A percentile compares a stretch with the other conserved stretches of the same genome.
These are phyloP conservation scores for Elaphomyces granulatus DNA, from an alignment of 495 filamentous ascomycete species.

Conservation along the genomic window DNA sequence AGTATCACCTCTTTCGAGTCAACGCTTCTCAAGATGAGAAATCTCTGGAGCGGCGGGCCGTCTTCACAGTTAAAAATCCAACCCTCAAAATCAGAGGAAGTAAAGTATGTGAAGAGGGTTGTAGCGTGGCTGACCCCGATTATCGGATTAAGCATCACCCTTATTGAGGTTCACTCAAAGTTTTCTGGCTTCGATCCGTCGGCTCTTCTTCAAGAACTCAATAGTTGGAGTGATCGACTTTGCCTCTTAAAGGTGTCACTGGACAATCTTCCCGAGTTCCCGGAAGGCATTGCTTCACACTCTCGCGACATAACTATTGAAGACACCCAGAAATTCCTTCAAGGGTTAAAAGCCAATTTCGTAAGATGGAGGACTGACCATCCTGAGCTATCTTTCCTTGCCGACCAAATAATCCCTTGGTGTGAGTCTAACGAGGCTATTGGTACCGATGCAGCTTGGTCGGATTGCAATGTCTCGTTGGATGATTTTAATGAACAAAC, in stretches of 20 bases:
- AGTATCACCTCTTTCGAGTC: conserved; percentile 23
- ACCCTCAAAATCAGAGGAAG: conserved; percentile 10
- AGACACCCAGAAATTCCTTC: conserved; percentile 27
- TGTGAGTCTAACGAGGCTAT: conserved; percentile 11
- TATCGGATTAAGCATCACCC: conserved; percentile 25
- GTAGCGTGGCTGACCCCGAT: conserved; percentile 39
- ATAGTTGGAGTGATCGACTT: conserved; percentile 36
- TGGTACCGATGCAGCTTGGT: background rate
- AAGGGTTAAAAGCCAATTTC: conserved; percentile 31
- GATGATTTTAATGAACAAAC: conserved; percentile 40
- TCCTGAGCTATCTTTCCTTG: conserved; percentile 46
- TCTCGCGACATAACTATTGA: conserved; percentile 26
- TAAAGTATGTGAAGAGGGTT: conserved; percentile 11
- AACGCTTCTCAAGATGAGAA: conserved; percentile 23
- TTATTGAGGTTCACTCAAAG: conserved; percentile 45
- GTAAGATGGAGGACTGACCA: conserved; percentile 26
- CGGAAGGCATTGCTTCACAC: conserved; percentile 36
- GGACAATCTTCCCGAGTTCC: conserved; percentile 37
- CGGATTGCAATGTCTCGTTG: conserved; percentile 10
- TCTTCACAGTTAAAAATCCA: conserved; percentile 17
- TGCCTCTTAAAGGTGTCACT: conserved; percentile 23
- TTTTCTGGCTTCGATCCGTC: conserved; percentile 37
- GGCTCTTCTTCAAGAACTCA: conserved; percentile 26
- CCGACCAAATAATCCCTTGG: conserved; percentile 45
- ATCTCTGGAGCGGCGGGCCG: conserved; percentile 27